phyloP scores from a whole-genome alignment of 2,329 filamentous ascomycete species.

The Plenodomus biglobosus region DNA sequence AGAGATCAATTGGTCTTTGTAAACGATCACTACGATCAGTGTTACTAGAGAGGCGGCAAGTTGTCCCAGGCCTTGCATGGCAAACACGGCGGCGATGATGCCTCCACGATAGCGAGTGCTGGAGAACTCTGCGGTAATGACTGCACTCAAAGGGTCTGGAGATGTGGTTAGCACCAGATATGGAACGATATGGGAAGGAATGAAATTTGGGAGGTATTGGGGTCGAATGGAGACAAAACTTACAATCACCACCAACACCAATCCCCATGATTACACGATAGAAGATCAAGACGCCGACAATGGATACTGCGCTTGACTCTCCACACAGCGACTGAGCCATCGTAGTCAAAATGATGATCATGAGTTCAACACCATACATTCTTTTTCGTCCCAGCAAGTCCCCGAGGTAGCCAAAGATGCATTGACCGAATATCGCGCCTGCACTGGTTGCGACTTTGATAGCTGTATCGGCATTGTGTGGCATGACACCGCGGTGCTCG shows the following conservation, averaged over 20 bases:
- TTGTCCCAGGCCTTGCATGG: constrained; percentile 85
- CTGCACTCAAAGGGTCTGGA: constrained; percentile 69
- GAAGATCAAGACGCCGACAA: constrained; percentile 46
- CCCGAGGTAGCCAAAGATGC: constrained; percentile 68
- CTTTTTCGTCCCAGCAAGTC: constrained; percentile 76
- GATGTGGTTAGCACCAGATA: constrained; percentile 38
- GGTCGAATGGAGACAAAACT: constrained; percentile 2
- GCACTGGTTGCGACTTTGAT: constrained; percentile 85
- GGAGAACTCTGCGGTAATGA: constrained; percentile 86
- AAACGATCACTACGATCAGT: constrained; percentile 70
- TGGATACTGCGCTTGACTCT: constrained; percentile 37
- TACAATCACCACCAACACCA: constrained; percentile 35
- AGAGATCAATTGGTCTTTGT: constrained; percentile 63
- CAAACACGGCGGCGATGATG: constrained; percentile 85
- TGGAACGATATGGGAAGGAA: no score
- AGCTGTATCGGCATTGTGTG: constrained; percentile 69
- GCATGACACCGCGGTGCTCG: constrained; percentile 55
- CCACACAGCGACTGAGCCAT: constrained; percentile 43
- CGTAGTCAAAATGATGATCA: constrained; percentile 46
- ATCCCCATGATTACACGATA: constrained; percentile 47
- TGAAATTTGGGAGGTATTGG: no score
- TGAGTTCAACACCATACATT: constrained; percentile 69
- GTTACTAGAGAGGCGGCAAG: constrained; percentile 74
- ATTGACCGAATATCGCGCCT: constrained; percentile 80
- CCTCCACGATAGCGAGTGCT: constrained; percentile 83